Evolutionary conservation across 2,329 filamentous ascomycete species (phyloP).

Genomic region (Hypoxylon sp.): DNA sequence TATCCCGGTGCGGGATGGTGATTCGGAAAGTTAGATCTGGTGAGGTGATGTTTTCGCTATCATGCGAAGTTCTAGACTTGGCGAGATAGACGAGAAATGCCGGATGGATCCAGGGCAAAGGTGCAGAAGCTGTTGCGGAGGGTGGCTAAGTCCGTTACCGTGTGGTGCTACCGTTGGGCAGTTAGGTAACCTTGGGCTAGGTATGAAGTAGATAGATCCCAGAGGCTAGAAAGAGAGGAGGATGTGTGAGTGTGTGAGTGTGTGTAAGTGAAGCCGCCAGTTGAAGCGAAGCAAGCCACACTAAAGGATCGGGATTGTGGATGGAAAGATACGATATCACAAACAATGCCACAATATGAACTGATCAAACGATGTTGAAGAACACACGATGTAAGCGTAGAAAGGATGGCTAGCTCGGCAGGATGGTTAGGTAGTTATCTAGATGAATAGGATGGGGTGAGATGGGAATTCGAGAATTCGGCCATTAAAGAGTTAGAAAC

Average conservation of each 20-base stretch:
- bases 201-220: background rate
- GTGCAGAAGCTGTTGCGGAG: conserved; percentile 7
- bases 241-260: conserved; percentile 12
- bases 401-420: conserved; percentile 32
- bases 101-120: conserved; percentile 13
- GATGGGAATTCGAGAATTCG: conserved; percentile 43
- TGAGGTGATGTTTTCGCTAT: conserved; percentile 28
- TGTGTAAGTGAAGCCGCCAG: conserved; percentile 34
- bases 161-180: conserved; percentile 34
- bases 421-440: conserved; percentile 34
- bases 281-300: conserved; percentile 6
- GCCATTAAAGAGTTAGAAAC: conserved; percentile 42
- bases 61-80: conserved; percentile 36
- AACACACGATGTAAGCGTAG: conserved; percentile 38
- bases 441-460: conserved; percentile 38
- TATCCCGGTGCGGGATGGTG: conserved; percentile 27
- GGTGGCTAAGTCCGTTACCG: conserved; percentile 40
- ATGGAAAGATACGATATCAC: conserved; percentile 43
- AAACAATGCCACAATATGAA: conserved; percentile 38
- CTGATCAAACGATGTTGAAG: conserved; percentile 40
- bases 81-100: conserved; percentile 31
- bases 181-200: conserved; percentile 27
- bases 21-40: conserved; percentile 25
- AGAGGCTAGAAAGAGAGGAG: background rate
- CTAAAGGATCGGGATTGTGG: conserved; percentile 17